Evolutionary conservation across 2,329 filamentous ascomycete species (phyloP).

Genomic region (Colletotrichum sp.): DNA sequence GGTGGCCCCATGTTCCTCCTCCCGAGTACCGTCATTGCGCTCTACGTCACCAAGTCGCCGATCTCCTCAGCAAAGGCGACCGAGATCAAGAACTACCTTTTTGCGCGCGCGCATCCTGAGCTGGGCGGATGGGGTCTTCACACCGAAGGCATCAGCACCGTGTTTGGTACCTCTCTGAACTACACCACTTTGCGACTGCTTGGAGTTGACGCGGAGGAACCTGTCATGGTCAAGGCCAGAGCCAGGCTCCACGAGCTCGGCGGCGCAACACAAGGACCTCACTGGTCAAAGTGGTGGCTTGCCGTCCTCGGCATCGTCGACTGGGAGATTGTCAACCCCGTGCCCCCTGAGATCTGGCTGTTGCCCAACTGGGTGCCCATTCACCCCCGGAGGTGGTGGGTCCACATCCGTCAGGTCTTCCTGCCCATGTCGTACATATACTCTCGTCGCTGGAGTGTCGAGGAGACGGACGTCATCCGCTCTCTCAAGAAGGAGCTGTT

Average conservation of each 20-base stretch:
- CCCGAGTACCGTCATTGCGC: slow-evolving; percentile 82
- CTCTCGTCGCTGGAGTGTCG: slow-evolving; percentile 80
- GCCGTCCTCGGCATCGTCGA: slow-evolving; percentile 79
- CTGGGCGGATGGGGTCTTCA: slow-evolving; percentile 98
- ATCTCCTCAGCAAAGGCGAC: slow-evolving; percentile 80
- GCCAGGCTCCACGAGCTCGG: slow-evolving; percentile 83
- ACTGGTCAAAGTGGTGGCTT: slow-evolving; percentile 98
- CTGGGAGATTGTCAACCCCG: slow-evolving; percentile 94
- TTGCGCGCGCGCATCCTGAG: slow-evolving; percentile 80
- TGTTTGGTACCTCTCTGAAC: slow-evolving; percentile 89
- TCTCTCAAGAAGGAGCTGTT: slow-evolving; percentile 83
- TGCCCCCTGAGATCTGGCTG: slow-evolving; percentile 92
- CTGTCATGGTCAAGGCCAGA: slow-evolving; percentile 84
- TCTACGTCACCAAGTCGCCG: slow-evolving; percentile 87
- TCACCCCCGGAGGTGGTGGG: slow-evolving; percentile 95
- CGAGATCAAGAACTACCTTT: slow-evolving; percentile 92
- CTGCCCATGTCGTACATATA: slow-evolving; percentile 90
- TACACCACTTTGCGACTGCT: slow-evolving; percentile 82
- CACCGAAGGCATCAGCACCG: slow-evolving; percentile 90
- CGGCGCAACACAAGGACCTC: slow-evolving; percentile 81
- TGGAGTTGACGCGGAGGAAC: slow-evolving; percentile 82
- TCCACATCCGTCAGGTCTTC: slow-evolving; percentile 97
- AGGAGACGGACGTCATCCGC: slow-evolving; percentile 74
- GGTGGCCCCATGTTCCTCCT: slow-evolving; percentile 96
- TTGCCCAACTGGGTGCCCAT: slow-evolving; percentile 90